Evolutionary conservation across 1,284 basidiomycete genomes (phyloP), one percentile per base, ranked within the genome.

Genomic region (Papiliotrema nemorosa): DNA sequence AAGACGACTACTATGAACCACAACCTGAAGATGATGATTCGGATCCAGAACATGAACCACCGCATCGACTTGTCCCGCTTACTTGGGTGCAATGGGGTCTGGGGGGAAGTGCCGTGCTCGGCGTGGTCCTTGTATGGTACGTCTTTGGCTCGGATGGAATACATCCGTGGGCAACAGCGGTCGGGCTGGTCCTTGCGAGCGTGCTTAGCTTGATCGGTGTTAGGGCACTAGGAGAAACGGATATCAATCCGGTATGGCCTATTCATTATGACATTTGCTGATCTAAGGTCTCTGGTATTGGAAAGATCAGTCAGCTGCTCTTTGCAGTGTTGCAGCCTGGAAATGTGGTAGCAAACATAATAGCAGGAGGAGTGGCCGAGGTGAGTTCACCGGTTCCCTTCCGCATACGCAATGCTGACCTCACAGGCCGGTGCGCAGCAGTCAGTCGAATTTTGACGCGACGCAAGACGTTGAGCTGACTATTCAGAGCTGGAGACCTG

Each of bases 251-350:
- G 0, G 90, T 75, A 36, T 53, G 62, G n/a, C n/a, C n/a, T n/a
- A n/a, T n/a, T n/a, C n/a, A n/a, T n/a, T n/a, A n/a, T n/a, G n/a
- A n/a, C n/a, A n/a, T n/a, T n/a, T n/a, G n/a, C 45, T 39, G 44
- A 25, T n/a, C 13, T 10, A 35, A 67, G 69, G 78, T 97, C 29
- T 92, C 88, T 34, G 93, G 91, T 0, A 80, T 97, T 29, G 93
- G 93, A 9, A 97, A 97, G 76, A 87, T 97, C 58, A 90, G 87
- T 41, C 93, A 97, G 67, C 79, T 97, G 16, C 78, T 97, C 54
- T 97, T 97, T 63, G 92, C 91, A 1, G 85, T 93, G 76, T 81
- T 97, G 39, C 92, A 96, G 69, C 93, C 93, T 0, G 88, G 90
- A 27, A 93, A 92, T 65, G 82, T 96, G 18, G 88, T 97, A 3